These are phyloP conservation scores for Melanogaster broomeanus DNA, from an alignment of 768 basidiomycete genomes.

Conservation along the genomic window DNA sequence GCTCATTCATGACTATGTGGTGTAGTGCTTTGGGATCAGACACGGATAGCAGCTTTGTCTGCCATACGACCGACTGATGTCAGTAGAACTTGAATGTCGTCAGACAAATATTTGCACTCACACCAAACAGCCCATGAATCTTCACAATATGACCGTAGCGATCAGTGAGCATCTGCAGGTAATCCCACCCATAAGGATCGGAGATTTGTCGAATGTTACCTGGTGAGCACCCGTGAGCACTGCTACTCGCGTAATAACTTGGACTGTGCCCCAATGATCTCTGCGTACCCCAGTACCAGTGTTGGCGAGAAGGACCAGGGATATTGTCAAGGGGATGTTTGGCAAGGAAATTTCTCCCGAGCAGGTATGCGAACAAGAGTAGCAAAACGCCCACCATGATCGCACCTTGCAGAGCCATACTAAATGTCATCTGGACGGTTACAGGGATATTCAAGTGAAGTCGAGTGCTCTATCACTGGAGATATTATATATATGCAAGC, in stretches of 20 bases:
- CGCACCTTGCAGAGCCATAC: neutral
- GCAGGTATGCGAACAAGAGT: neutral
- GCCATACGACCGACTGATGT: neutral
- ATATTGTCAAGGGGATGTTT: constrained; percentile 6
- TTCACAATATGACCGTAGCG: constrained; percentile 46
- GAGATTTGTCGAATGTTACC: constrained; percentile 39
- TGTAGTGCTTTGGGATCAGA: constrained; percentile 51
- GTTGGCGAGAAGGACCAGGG: constrained; percentile 1
- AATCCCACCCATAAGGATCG: constrained; percentile 37
- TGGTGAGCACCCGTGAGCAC: constrained; percentile 11
- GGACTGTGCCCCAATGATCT: neutral
- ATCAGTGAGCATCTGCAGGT: constrained; percentile 28
- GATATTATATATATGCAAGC: too few relatives aligned
- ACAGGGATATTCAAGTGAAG: too few relatives aligned
- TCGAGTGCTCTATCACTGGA: too few relatives aligned
- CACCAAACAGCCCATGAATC: constrained; percentile 49
- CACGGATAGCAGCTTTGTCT: constrained; percentile 53
- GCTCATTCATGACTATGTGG: constrained; percentile 49
- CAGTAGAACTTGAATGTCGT: neutral
- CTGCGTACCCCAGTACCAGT: neutral
- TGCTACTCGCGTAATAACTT: too few relatives aligned
- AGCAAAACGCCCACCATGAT: neutral
- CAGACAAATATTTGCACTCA: constrained; percentile 22
- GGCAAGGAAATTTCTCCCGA: constrained; percentile 1
- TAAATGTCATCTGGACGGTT: neutral